Percentiles rank a stretch among this genome's conserved stretches.
Conservation (phyloP, 331 rosid genomes). For the Arachis monticola region DNA sequence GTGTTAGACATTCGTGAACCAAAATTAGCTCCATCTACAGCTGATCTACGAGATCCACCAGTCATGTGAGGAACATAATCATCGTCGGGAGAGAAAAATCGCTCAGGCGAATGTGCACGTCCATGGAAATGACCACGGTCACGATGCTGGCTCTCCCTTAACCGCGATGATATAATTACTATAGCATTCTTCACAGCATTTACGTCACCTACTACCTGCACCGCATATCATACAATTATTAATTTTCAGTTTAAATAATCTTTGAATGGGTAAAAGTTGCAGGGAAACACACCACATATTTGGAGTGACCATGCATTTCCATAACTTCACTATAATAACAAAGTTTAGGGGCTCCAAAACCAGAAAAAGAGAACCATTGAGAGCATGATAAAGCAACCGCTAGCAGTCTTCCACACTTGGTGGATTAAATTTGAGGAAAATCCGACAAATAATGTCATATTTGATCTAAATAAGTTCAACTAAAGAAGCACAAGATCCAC, state of each 20-base stretch:
- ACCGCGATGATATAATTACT: slow-evolving; percentile 71
- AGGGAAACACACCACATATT: slow-evolving; percentile 32
- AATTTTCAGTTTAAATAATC: slow-evolving; percentile 17
- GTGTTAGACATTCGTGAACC: slow-evolving; percentile 61
- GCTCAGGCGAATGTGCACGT: slow-evolving; percentile 84
- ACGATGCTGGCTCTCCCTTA: slow-evolving; percentile 99
- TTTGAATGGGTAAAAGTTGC: slow-evolving; percentile 1
- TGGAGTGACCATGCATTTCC: slow-evolving; percentile 12
- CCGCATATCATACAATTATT: slow-evolving; percentile 32
- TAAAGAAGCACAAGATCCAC: slow-evolving; percentile 41
- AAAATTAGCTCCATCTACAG: slow-evolving; percentile 66
- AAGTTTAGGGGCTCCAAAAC: background rate
- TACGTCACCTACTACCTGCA: slow-evolving; percentile 88
- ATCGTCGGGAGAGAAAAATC: slow-evolving; percentile 79
- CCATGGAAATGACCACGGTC: slow-evolving; percentile 88
- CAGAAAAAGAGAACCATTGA: background rate
- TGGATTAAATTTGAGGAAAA: background rate
- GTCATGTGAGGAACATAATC: slow-evolving; percentile 67
- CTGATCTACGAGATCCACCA: slow-evolving; percentile 64
- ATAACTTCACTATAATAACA: background rate
- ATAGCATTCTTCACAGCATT: slow-evolving; percentile 80
- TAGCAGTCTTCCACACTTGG: background rate
- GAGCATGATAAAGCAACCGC: background rate
- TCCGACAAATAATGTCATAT: background rate
- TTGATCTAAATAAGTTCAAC: slow-evolving; percentile 32